Base-by-base conservation (phyloP, 495 filamentous ascomycete species). In the Trichoderma parareesei region DNA sequence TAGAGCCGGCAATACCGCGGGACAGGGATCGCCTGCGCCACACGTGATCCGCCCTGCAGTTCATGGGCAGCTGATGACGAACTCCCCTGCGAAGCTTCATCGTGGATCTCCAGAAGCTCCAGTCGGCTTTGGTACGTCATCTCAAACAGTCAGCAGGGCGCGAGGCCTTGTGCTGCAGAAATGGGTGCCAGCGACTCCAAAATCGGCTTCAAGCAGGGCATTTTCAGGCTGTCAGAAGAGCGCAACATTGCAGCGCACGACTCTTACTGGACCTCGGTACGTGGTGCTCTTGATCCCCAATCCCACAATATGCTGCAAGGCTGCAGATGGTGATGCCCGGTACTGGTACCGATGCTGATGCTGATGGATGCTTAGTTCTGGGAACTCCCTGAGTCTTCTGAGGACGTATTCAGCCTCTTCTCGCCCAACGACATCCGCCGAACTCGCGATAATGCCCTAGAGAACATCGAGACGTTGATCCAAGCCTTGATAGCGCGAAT, bases 171-270 rank as follows among this genome's bases (percentile, higher is more conserved):
- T 35, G 53, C 53, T 35, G 53, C 53, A 57, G 53, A 35, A 11
- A 99, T 99, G 94, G 94, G 94, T 74, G 94, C 94, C 72, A 97
- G 94, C 75, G 95, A 99, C 81, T 97, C 93, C 68, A 99, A 99
- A 85, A 88, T 97, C 71, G 90, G 92, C 71, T 98, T 99, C 85
- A 99, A 98, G 78, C 90, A 97, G 76, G 94, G 93, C 74, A 97
- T 99, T 80, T 99, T 99, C 80, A 87, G 89, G 72, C 87, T 99
- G 63, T 95, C 92, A 18, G 93, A 97, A 74, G 87, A 94, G 74
- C 85, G 88, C 69, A 83, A 89, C 69, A 98, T 99, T 70, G 84
- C 92, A 55, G 85, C 90, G 49, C 87, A 93, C 74, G 92, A 97
- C 80, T 82, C 87, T 13, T 98, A 96, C 79, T 99, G 94, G 94